Conservation (phyloP, 208 protist species). For the Leptomonas pyrrhocoris region DNA sequence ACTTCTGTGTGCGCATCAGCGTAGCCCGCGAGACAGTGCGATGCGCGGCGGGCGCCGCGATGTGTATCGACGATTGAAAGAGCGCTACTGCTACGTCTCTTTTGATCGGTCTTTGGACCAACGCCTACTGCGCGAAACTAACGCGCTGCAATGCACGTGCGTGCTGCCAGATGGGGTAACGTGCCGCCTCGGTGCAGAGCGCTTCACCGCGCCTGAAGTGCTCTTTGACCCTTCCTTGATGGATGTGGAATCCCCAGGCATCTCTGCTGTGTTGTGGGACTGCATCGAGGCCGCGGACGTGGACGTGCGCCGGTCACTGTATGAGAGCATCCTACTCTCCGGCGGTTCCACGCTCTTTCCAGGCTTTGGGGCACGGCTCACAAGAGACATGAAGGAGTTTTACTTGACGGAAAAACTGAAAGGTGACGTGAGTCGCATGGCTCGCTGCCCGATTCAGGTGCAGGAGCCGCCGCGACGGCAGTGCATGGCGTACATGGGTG, state of each 20-base stretch:
- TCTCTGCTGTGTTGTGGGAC: slow-evolving; percentile 93
- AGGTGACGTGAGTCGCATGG: slow-evolving; percentile 62
- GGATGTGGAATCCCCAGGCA: slow-evolving; percentile 90
- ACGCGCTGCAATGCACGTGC: slow-evolving; percentile 51
- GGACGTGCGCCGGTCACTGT: slow-evolving; percentile 86
- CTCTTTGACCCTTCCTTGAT: slow-evolving; percentile 97
- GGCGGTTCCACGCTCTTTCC: slow-evolving; percentile 98
- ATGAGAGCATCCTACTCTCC: slow-evolving; percentile 97
- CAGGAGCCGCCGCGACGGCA: slow-evolving; percentile 97
- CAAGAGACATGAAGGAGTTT: slow-evolving; percentile 93
- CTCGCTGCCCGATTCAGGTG: slow-evolving; percentile 92
- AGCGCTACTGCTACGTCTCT: slow-evolving; percentile 89
- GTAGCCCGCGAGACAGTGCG: neutral
- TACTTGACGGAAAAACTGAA: slow-evolving; percentile 93
- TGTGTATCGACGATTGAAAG: slow-evolving; percentile 95
- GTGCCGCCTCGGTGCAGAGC: slow-evolving; percentile 93
- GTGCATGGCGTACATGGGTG: slow-evolving; percentile 98
- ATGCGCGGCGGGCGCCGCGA: slow-evolving; percentile 41
- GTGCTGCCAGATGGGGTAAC: slow-evolving; percentile 93
- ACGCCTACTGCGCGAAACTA: slow-evolving; percentile 85
- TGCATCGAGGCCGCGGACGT: slow-evolving; percentile 88
- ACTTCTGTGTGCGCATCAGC: slow-evolving; percentile 68
- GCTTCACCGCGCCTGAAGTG: slow-evolving; percentile 93
- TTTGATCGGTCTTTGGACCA: slow-evolving; percentile 93
- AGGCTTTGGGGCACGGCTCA: slow-evolving; percentile 94